Evolutionary conservation across 805 yeast genomes (phyloP), one percentile per base, ranked within the genome.

Genomic region (Candida oleophila): DNA sequence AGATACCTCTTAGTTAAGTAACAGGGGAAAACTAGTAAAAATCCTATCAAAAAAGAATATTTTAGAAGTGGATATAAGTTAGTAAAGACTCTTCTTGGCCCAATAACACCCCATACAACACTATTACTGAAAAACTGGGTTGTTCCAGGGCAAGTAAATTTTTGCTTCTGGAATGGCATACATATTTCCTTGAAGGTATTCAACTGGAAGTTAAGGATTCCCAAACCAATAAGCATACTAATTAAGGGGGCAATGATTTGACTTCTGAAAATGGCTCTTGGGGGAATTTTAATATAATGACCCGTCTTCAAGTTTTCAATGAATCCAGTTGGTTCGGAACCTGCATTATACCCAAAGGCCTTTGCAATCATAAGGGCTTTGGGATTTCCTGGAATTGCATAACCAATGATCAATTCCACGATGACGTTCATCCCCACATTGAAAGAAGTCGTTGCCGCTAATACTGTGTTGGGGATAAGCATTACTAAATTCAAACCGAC

Each of bases 81-180:
- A 15, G 49, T 50, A 44, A 66, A 66, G 3, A 65, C 67, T 46
- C 57, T 64, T 55, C 61, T 61, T 3, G 88, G 85, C 19, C 80
- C 80, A 49, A 77, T 73, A 33, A 69, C 78, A 30, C 81, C 82
- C 68, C 77, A 75, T 43, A 73, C 65, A 16, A 76, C 57, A 30
- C 78, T 73, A 16, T 81, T 65, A 44, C 71, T 69, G 52, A 72
- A 78, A 52, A 60, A 73, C 1, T 81, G 76, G 48, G 34, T 48
- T 3, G 56, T 51, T 32, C 50, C 44, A 16, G 62, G 62, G 47
- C 65, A 60, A 11, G 57, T 49, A 50, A 63, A 62, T 42, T 57
- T 59, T 38, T 62, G 62, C 16, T 20, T 33, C 18, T 62, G 55
- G 20, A 33, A 18, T 2, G 59, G 56, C 1, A 8, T 7, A 50